Base-by-base conservation (phyloP, 352 stramenopile species). In the Globisporangium megalacanthum region DNA sequence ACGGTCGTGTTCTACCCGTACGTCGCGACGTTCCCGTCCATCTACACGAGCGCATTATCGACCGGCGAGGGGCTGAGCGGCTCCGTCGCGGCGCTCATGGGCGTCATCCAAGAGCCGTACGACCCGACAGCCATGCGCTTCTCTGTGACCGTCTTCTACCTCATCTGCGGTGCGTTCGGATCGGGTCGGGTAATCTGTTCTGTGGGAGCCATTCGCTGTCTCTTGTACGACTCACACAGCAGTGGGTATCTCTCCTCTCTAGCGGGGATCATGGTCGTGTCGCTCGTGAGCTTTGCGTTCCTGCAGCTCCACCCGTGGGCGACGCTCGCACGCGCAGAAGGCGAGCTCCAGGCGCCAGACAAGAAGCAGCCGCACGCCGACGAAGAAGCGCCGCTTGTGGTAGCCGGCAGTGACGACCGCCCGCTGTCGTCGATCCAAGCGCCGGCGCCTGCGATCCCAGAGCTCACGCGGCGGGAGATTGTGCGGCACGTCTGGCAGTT, bases 1-100 rank as follows among this genome's bases (percentile, higher is more conserved):
- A 89, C 69, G 37, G 73, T 89, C 29, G 77, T 88, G 6, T 86
- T 88, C 49, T 90, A 90, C 49, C 77, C 79, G 52, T 90, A 77
- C 61, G 79, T 90, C 51, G 67, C 77, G 2, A 79, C 57, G 20
- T 90, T 83, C 55, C 73, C 77, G 10, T 68, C 77, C 7, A 48
- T 88, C 33, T 90, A 77, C 60, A 90, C 79, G 50, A 90, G 69
- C 46, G 77, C 72, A 0, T 42, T 88, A 51, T 77, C 77, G 0
- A 90, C 79, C 3, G 79, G 79, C 11, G 79, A 88, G 53, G 77
- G 77, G 0, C 65, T 90, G 15, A 90, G 79, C 54, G 79, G 79
- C 13, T 84, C 77, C 1, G 61, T 87, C 6, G 77, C 74, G 1
- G 79, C 73, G 4, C 56, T 90, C 15, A 47, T 90, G 17, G 79